Evolutionary conservation across 2,329 filamentous ascomycete genomes (phyloP).

Genomic region (Cladosporium velox): DNA sequence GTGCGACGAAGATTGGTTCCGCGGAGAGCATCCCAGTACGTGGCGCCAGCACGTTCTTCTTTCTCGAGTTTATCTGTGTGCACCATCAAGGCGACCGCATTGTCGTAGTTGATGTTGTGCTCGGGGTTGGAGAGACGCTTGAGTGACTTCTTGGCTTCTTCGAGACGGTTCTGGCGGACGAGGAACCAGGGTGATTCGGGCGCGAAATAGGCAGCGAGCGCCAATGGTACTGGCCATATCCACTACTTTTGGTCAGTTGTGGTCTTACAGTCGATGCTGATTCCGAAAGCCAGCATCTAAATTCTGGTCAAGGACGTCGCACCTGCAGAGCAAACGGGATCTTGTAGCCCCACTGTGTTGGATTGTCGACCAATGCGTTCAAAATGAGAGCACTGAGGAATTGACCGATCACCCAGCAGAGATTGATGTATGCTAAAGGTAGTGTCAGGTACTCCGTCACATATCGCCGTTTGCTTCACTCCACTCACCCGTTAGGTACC

Average conservation of each 20-base stretch:
- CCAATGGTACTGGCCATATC: conserved; percentile 44
- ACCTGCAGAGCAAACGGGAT: conserved; percentile 45
- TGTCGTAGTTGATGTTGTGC: conserved; percentile 32
- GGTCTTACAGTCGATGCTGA: not conserved
- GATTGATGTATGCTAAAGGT: conserved; percentile 46
- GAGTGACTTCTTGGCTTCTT: conserved; percentile 24
- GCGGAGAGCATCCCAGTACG: conserved; percentile 42
- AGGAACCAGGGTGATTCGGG: conserved; percentile 31
- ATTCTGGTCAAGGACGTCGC: not conserved
- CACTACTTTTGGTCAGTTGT: conserved; percentile 34
- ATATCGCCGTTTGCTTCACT: not conserved
- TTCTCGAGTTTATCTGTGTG: conserved; percentile 42
- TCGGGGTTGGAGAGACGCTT: conserved; percentile 26
- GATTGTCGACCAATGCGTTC: conserved; percentile 34
- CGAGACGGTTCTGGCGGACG: conserved; percentile 26
- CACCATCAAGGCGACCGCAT: conserved; percentile 42
- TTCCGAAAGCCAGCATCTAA: not conserved
- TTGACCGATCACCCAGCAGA: conserved; percentile 47
- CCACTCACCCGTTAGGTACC: conserved; percentile 55
- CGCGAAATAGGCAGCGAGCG: conserved; percentile 27
- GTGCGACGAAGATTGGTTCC: conserved; percentile 49
- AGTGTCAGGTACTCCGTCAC: conserved; percentile 29
- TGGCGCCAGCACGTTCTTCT: conserved; percentile 31
- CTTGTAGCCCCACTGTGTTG: conserved; percentile 39
- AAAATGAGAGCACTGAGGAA: conserved; percentile 39